Conservation (phyloP, 352 stramenopile genomes). For the Globisporangium yorkense region DNA sequence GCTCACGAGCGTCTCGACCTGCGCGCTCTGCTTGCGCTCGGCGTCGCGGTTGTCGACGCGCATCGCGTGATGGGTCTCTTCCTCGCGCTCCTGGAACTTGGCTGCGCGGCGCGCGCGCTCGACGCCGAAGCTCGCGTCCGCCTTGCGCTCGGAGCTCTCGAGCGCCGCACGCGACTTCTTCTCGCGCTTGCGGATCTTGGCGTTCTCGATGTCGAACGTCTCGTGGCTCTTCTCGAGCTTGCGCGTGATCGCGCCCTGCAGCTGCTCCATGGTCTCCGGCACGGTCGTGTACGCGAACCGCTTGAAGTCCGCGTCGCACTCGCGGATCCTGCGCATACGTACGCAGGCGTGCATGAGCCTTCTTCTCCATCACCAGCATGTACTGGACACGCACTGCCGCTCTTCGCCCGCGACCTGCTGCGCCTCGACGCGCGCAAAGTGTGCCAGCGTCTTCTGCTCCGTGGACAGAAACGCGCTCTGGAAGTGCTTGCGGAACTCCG, state of each 20-base stretch:
- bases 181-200: constrained; percentile 89
- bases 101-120: constrained; percentile 51
- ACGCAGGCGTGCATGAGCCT: too few species aligned
- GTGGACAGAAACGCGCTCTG: constrained; percentile 39
- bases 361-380: too few species aligned
- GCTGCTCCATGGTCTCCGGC: constrained; percentile 83
- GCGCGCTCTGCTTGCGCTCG: constrained; percentile 37
- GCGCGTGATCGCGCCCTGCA: constrained; percentile 83
- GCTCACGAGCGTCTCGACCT: constrained; percentile 45
- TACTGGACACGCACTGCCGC: constrained; percentile 22
- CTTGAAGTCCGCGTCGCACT: constrained; percentile 44
- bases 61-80: constrained; percentile 66
- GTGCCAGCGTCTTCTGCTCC: constrained; percentile 51
- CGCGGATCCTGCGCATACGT: constrained; percentile 27
- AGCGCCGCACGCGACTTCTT: constrained; percentile 78
- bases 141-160: constrained; percentile 57
- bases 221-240: constrained; percentile 89
- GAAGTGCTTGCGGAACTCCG: constrained; percentile 41
- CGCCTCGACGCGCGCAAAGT: constrained; percentile 52
- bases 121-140: constrained; percentile 52
- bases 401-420: constrained; percentile 43
- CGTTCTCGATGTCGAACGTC: constrained; percentile 92
- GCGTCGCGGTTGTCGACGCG: constrained; percentile 51
- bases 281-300: constrained; percentile 81
- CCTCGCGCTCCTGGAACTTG: constrained; percentile 58